Base-by-base conservation (phyloP, 306 rosid species). In the Vachellia collinsii region DNA sequence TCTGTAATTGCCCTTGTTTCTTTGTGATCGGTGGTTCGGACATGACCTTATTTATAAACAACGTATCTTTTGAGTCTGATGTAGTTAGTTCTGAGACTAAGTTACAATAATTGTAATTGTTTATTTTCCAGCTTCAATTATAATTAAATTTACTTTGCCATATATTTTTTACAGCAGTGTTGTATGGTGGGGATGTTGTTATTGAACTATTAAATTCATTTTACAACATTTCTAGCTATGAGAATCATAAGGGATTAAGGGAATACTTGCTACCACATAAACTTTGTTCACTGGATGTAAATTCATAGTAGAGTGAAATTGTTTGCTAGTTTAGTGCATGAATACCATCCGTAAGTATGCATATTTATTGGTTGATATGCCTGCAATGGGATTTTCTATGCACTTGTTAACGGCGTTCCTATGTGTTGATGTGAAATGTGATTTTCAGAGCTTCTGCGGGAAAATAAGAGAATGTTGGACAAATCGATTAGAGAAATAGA, bases 391-490 rank as follows among this genome's bases (percentile, higher is more conserved):
- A 43, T 37, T n/a, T 25, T 43, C 51, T 72, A 58, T 75, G 22
- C 11, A 46, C 22, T 58, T 62, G 19, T 46, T 25, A 77, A 38
- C 4, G 74, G 51, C 56, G n/a, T 5, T 13, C 67, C 41, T 70
- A 10, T 56, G 1, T 46, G 62, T 72, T 78, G 86, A 53, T 70
- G 37, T 43, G 51, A 41, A 8, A 11, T 82, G 85, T 81, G 77
- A 48, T 77, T 65, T 83, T 76, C 94, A 93, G 98, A 90, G 79
- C 89, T 93, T 78, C 80, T 93, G 90, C 93, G 93, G 86, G 97
- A 91, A 76, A 93, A 93, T 61, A 91, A 93, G 92, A 87, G 98
- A 84, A 93, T 91, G 98, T 85, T 93, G 84, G 98, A 93, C 83
- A 90, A 90, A 82, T 93, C 97, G 19, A 90, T 93, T 76, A 88